Percentiles rank a stretch among this genome's conserved stretches.
These are phyloP conservation scores for Sordariomycetes sp. DNA, from an alignment of 2,329 filamentous ascomycete genomes.

Conservation along the genomic window DNA sequence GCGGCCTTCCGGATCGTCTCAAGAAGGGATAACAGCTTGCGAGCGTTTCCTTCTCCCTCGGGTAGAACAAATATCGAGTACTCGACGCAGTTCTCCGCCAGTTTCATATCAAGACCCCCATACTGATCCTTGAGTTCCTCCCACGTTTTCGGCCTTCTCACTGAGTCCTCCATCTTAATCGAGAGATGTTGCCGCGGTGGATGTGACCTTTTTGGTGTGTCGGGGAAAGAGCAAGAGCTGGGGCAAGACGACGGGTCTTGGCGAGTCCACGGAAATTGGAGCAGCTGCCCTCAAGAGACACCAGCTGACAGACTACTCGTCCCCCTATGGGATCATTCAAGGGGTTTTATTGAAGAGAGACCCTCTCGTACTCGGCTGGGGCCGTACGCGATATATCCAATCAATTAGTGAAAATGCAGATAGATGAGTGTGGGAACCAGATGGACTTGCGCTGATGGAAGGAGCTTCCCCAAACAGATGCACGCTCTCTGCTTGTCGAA, in stretches of 20 bases:
- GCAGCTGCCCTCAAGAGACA: not conserved
- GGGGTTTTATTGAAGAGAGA: too few relatives aligned
- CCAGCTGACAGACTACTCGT: not conserved
- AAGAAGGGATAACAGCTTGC: constrained; percentile 50
- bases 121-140: constrained; percentile 1
- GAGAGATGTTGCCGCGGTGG: not conserved
- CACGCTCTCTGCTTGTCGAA: too few relatives aligned
- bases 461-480: too few relatives aligned
- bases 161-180: not conserved
- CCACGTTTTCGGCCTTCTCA: constrained; percentile 3
- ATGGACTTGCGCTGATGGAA: too few relatives aligned
- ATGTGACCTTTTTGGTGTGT: not conserved
- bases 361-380: too few relatives aligned
- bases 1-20: constrained; percentile 60
- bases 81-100: constrained; percentile 76
- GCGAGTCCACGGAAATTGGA: not conserved
- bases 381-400: too few relatives aligned
- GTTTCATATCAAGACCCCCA: constrained; percentile 13
- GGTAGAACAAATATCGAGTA: constrained; percentile 69
- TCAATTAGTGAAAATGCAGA: too few relatives aligned
- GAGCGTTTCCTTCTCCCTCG: constrained; percentile 21
- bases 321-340: too few relatives aligned
- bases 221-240: not conserved
- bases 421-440: too few relatives aligned
- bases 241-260: not conserved